A percentile compares a stretch with the other conserved stretches of the same genome.
These are phyloP conservation scores for Galium porrigens DNA, from an alignment of 305 asterid genomes.

Conservation along the genomic window DNA sequence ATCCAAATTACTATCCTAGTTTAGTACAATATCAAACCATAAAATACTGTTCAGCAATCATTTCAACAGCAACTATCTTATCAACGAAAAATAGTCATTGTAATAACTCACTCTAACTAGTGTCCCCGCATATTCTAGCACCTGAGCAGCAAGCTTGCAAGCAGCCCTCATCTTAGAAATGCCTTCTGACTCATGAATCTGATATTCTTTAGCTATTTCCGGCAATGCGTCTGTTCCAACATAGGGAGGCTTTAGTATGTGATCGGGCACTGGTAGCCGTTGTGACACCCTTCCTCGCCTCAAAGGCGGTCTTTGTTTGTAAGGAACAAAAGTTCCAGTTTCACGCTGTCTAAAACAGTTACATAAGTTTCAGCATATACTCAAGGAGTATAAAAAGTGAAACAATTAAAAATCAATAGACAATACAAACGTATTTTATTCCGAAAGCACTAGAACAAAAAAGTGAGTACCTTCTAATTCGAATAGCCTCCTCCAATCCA, in stretches of 20 bases:
- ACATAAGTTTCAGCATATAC: conserved; percentile 4
- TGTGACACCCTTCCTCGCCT: conserved; percentile 82
- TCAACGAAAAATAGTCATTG: background rate
- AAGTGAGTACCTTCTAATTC: conserved; percentile 50
- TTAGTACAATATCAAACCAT: background rate
- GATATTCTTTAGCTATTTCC: conserved; percentile 54
- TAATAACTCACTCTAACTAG: conserved; percentile 60
- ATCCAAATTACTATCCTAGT: background rate
- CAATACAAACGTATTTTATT: background rate
- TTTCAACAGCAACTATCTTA: background rate
- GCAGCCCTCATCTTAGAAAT: conserved; percentile 72
- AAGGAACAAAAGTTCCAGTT: conserved; percentile 37
- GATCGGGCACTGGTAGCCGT: conserved; percentile 71
- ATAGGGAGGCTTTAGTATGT: conserved; percentile 72
- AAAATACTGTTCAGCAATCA: background rate
- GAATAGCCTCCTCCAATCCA: conserved; percentile 76
- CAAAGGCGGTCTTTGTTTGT: conserved; percentile 54
- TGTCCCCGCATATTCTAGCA: conserved; percentile 72
- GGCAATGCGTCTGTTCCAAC: conserved; percentile 50
- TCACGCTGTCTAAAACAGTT: conserved; percentile 52
- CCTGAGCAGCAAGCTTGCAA: conserved; percentile 86
- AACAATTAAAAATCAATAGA: background rate
- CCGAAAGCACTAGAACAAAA: background rate
- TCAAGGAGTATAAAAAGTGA: background rate
- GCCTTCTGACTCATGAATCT: conserved; percentile 68